Evolutionary conservation across 495 filamentous ascomycete species (phyloP).

Genomic region (Umbilicaria muhlenbergii): DNA sequence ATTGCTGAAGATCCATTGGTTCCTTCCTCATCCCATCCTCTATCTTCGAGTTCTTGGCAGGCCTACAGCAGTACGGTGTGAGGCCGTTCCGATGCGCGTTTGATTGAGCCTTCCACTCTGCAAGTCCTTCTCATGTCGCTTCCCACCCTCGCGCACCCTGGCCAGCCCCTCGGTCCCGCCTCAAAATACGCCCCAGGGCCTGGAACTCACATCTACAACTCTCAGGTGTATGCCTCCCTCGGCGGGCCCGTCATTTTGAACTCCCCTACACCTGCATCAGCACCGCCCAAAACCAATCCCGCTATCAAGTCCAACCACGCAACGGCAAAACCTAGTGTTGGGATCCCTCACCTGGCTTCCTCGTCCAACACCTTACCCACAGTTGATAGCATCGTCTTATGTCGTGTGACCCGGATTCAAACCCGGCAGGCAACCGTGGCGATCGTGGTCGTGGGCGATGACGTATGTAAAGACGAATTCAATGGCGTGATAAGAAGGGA

Average conservation of each 20-base stretch:
- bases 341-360: slow-evolving; percentile 20
- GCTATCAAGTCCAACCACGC: slow-evolving; percentile 32
- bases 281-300: slow-evolving; percentile 26
- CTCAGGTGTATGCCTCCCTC: slow-evolving; percentile 61
- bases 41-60: no score
- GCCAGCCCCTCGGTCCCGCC: slow-evolving; percentile 58
- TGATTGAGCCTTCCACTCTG: not conserved
- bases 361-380: slow-evolving; percentile 57
- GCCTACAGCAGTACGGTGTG: no score
- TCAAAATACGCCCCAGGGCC: slow-evolving; percentile 52
- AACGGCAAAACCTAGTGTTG: slow-evolving; percentile 17
- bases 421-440: slow-evolving; percentile 67
- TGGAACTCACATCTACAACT: slow-evolving; percentile 64
- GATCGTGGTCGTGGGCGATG: slow-evolving; percentile 39
- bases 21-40: no score
- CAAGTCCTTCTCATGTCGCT: not conserved
- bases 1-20: no score
- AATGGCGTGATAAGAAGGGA: slow-evolving; percentile 50
- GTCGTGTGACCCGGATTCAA: slow-evolving; percentile 68
- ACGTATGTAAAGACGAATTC: slow-evolving; percentile 34
- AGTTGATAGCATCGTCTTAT: slow-evolving; percentile 66
- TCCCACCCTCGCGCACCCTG: slow-evolving; percentile 32
- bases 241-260: slow-evolving; percentile 40
- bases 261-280: slow-evolving; percentile 16
- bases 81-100: no score